Evolutionary conservation across 164 flowering plant genomes (phyloP).

Genomic region (Vitis riparia): DNA sequence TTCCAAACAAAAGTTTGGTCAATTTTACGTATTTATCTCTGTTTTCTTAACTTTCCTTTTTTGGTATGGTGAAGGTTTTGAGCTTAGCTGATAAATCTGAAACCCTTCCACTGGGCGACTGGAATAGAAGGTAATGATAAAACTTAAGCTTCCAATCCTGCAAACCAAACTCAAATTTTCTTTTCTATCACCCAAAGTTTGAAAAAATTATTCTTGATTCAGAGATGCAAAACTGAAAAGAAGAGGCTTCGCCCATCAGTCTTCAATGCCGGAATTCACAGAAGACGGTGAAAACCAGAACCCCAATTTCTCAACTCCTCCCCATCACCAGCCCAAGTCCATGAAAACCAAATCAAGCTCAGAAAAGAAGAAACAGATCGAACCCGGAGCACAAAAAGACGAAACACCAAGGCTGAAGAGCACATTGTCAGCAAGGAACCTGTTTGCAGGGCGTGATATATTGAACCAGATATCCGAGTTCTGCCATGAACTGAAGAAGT

Average conservation of each 20-base stretch:
- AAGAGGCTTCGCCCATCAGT: constrained; percentile 35
- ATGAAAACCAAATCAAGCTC: constrained; percentile 60
- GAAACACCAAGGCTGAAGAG: constrained; percentile 47
- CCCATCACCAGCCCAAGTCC: constrained; percentile 25
- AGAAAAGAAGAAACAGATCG: constrained; percentile 32
- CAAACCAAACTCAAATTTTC: not conserved
- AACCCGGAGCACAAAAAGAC: constrained; percentile 18
- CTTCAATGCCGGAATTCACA: constrained; percentile 21
- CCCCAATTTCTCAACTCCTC: constrained; percentile 55
- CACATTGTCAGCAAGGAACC: constrained; percentile 69
- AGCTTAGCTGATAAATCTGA: constrained; percentile 36
- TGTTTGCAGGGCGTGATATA: constrained; percentile 68
- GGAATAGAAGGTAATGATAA: constrained; percentile 44
- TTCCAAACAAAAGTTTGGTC: not conserved
- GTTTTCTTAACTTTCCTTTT: not conserved
- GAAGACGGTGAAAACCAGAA: constrained; percentile 70
- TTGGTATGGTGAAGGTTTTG: constrained; percentile 15
- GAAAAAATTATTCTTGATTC: not conserved
- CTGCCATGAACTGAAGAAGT: constrained; percentile 76
- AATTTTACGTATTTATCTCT: not conserved
- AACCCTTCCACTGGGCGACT: constrained; percentile 38
- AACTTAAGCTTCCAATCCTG: not conserved
- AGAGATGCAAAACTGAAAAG: constrained; percentile 62
- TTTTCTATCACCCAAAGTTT: not conserved
- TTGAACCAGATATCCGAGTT: constrained; percentile 76